Evolutionary conservation across 2,329 filamentous ascomycete species (phyloP), one percentile per base, ranked within the genome.

Genomic region (Nigrospora osmanthi): DNA sequence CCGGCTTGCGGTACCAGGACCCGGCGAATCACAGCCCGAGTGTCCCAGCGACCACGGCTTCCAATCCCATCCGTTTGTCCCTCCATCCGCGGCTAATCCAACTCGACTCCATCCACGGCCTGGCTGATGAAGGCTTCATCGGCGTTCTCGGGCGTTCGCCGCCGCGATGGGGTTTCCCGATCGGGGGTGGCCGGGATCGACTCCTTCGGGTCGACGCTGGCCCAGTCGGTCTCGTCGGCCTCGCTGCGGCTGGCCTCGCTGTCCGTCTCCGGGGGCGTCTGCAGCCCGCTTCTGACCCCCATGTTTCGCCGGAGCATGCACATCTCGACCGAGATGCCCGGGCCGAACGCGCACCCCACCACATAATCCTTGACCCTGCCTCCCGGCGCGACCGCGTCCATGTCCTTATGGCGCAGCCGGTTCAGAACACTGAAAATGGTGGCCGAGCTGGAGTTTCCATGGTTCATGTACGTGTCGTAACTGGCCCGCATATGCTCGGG

Each of bases 391-490:
- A 76, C 42, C 4, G 65, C 67, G 47, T 81, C 78, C 77, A 82
- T 82, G 11, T 80, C 76, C 53, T 78, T 77, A 17, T 66, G 58
- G 6, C 82, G 68, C 52, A 87, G 53, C 12, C 74, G 69, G 51
- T 86, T 71, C 60, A 87, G 65, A 1, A 88, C 83, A 49, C 78
- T 80, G 52, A 85, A 78, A 12, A 87, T 79, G 3, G 83, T 85
- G 10, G 83, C 80, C 1, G 81, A 85, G 48, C 79, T 83, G 34
- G 76, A 80, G 62, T 87, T 88, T 2, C 84, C 83, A 53, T 80
- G 78, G 43, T 76, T 76, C 41, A 80, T 78, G 54, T 87, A 87
- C 15, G 80, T 77, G 49, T 84, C 77, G 56, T 83, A 84, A 47
- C 79, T 83, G n/a, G 82, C 81, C 40, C 81, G 72, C 67, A 87